phyloP scores from a whole-genome alignment of 768 basidiomycete genomes.

The Dioszegia aurantiaca region DNA sequence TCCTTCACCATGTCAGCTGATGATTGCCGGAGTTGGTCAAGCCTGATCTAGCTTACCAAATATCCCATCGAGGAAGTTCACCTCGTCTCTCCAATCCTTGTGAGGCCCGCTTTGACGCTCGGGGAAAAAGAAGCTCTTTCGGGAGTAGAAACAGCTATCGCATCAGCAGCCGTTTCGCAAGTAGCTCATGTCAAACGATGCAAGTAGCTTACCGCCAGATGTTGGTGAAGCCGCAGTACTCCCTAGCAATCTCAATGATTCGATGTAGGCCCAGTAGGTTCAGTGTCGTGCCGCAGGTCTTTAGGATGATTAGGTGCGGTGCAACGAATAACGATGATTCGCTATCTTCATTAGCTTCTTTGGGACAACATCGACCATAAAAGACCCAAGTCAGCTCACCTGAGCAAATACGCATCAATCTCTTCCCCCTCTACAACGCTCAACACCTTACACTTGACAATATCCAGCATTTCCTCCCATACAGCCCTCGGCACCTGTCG shows the following conservation, averaged over 20 bases:
- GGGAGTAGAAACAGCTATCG: slow-evolving; percentile 80
- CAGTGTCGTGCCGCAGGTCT: slow-evolving; percentile 97
- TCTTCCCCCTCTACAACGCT: slow-evolving; percentile 84
- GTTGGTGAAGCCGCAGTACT: slow-evolving; percentile 54
- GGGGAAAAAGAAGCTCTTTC: slow-evolving; percentile 99
- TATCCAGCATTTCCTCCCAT: slow-evolving; percentile 97
- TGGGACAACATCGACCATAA: neutral
- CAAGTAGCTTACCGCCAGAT: slow-evolving; percentile 62
- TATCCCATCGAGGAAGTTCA: slow-evolving; percentile 82
- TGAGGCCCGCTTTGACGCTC: slow-evolving; percentile 92
- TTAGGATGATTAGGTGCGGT: slow-evolving; percentile 91
- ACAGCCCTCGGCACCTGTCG: slow-evolving; percentile 68
- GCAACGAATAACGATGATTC: slow-evolving; percentile 96
- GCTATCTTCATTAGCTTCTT: slow-evolving; percentile 56
- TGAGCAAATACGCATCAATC: slow-evolving; percentile 90
- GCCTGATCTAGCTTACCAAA: slow-evolving; percentile 59
- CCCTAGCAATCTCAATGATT: slow-evolving; percentile 82
- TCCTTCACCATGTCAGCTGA: slow-evolving; percentile 17
- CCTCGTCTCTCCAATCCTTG: slow-evolving; percentile 87
- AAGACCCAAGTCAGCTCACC: slow-evolving; percentile 61
- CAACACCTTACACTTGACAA: slow-evolving; percentile 94
- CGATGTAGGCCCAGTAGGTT: slow-evolving; percentile 92
- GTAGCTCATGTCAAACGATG: neutral
- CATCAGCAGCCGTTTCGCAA: neutral
- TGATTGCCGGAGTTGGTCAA: too few species aligned